Evolutionary conservation across 768 basidiomycete genomes (phyloP).

Genomic region (Pleurotus ostreatus): DNA sequence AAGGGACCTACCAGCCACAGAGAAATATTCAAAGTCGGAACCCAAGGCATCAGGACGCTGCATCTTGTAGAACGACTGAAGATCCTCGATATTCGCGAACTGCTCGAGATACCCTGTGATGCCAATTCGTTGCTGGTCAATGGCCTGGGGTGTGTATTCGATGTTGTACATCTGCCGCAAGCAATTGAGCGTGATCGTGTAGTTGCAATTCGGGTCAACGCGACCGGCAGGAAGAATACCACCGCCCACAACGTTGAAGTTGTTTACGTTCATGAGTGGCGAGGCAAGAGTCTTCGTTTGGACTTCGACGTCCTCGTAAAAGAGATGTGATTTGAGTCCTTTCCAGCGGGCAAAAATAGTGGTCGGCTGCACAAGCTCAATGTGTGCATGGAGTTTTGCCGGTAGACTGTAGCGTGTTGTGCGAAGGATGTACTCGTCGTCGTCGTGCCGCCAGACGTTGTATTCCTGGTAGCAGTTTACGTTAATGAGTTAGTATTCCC

Average conservation of each 20-base stretch:
- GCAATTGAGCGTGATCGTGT: constrained; percentile 47
- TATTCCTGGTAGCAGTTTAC: constrained; percentile 43
- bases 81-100: constrained; percentile 50
- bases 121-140: constrained; percentile 45
- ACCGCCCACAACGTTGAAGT: constrained; percentile 5
- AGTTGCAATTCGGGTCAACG: constrained; percentile 46
- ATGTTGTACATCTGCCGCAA: constrained; percentile 54
- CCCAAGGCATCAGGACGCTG: constrained; percentile 45
- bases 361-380: constrained; percentile 71
- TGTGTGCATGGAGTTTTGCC: constrained; percentile 47
- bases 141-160: constrained; percentile 38
- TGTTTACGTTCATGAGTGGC: constrained; percentile 1
- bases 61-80: constrained; percentile 45
- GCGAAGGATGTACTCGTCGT: constrained; percentile 53
- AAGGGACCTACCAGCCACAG: constrained; percentile 46
- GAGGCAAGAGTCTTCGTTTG: constrained; percentile 8
- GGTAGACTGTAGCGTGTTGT: constrained; percentile 72
- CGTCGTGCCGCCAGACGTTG: constrained; percentile 52
- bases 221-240: constrained; percentile 24
- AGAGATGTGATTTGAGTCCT: constrained; percentile 36
- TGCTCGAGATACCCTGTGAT: constrained; percentile 52
- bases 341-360: constrained; percentile 57
- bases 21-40: constrained; percentile 48
- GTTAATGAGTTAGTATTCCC: not conserved
- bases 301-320: constrained; percentile 20